These are phyloP conservation scores for Aspergillus baeticus DNA, from an alignment of 495 filamentous ascomycete species.

Conservation along the genomic window DNA sequence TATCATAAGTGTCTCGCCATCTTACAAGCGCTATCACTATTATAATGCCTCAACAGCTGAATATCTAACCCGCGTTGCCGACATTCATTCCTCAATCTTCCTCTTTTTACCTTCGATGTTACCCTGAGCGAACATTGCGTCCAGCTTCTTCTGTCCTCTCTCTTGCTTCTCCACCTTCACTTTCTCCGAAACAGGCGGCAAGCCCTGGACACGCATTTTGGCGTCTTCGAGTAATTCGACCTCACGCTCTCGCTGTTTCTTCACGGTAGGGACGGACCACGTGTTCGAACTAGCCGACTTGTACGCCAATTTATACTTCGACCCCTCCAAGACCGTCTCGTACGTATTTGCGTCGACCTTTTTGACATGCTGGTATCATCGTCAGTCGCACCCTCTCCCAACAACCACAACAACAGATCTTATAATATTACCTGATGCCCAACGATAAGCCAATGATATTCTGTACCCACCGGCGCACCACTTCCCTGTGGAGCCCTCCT, in stretches of 20 bases:
- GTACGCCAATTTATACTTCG: slow-evolving; percentile 39
- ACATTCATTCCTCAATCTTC: slow-evolving; percentile 7
- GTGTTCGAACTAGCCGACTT: slow-evolving; percentile 26
- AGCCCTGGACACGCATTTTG: slow-evolving; percentile 26
- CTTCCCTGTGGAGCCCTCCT: slow-evolving; percentile 29
- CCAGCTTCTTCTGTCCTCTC: slow-evolving; percentile 34
- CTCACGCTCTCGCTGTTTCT: slow-evolving; percentile 34
- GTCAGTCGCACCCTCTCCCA: not conserved
- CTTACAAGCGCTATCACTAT: not conserved
- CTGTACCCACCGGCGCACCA: slow-evolving; percentile 35
- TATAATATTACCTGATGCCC: slow-evolving; percentile 30
- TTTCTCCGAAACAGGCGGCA: slow-evolving; percentile 35
- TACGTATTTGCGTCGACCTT: slow-evolving; percentile 39
- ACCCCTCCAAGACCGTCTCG: slow-evolving; percentile 33
- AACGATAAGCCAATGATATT: slow-evolving; percentile 39
- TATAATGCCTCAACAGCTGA: not conserved
- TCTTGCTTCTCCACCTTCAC: slow-evolving; percentile 27
- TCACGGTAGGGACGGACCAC: slow-evolving; percentile 37
- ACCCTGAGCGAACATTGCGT: slow-evolving; percentile 27
- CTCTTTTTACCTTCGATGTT: slow-evolving; percentile 12
- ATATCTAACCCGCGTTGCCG: not conserved
- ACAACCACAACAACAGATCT: not conserved
- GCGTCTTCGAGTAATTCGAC: slow-evolving; percentile 34
- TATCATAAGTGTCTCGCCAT: not conserved
- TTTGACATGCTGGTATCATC: slow-evolving; percentile 26